Base-by-base conservation (phyloP, 306 rosid species). In the Dalbergia cochinchinensis region DNA sequence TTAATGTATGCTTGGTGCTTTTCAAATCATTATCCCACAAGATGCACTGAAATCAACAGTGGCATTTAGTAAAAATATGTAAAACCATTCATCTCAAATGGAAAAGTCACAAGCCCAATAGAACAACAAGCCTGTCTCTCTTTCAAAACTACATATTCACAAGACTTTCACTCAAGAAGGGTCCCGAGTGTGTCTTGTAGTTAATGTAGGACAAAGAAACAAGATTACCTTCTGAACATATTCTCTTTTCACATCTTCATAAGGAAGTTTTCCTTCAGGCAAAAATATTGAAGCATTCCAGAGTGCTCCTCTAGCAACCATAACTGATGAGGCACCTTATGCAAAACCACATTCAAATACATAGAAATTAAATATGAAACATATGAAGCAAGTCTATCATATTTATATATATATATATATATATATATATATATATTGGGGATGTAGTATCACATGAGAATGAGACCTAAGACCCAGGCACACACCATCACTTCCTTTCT, bases 301-400 rank as follows among this genome's bases (percentile, higher is more conserved):
- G 64, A 92, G 91, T 75, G 96, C 98, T 58, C 98, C 98, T 89
- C 98, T 87, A 14, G 98, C 98, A 77, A 86, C 97, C 98, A 92
- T 92, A 74, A 89, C 91, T 0, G 98, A 92, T 0, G 94, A 83
- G 78, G 97, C 92, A 87, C 98, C 98, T 94, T 35, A 76, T 18
- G 50, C 69, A 71, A 85, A 57, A 74, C 74, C 74, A 67, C 47
- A 42, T 34, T 37, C 7, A 78, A 42, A 73, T 69, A 26, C 71
- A 74, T 69, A 35, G 74, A 74, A 79, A 44, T n/a, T 70, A 70
- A 35, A 59, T 8, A 62, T 20, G 68, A 76, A 51, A 26, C 31
- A 26, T 26, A 26, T 1, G 2, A 26, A 26, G 31, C 31, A 26
- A 26, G 31, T 26, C 31, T 20, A 20, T 20, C 22, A 0, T 1